Evolutionary conservation across 2,329 filamentous ascomycete genomes (phyloP).

Genomic region (Ophiostoma quercus): DNA sequence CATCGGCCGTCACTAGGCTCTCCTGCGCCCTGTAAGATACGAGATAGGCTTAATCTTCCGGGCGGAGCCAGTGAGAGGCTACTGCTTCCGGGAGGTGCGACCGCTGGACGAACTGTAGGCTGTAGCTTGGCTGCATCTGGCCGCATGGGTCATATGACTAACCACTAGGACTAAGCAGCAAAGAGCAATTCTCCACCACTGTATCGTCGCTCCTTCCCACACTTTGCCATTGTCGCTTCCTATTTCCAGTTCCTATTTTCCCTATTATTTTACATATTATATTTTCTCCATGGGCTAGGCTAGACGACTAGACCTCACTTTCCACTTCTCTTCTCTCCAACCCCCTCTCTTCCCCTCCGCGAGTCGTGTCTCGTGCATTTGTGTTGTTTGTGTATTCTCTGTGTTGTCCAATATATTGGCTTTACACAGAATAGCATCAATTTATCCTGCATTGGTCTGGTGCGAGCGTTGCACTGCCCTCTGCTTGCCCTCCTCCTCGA

Average conservation of each 20-base stretch:
- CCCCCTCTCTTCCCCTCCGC: conserved; percentile 8
- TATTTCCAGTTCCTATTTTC: conserved; percentile 2
- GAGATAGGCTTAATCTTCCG: background rate
- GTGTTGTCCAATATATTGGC: background rate
- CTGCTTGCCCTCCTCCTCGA: background rate
- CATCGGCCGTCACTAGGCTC: background rate
- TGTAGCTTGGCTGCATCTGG: background rate
- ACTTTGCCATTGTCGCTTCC: background rate
- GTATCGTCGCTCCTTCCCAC: background rate
- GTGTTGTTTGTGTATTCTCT: background rate
- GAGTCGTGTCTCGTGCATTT: background rate
- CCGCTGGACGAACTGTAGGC: background rate
- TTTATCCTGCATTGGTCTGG: conserved; percentile 8
- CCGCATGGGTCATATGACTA: conserved; percentile 22
- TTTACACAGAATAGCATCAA: background rate
- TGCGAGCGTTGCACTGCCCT: conserved; percentile 5
- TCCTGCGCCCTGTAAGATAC: background rate
- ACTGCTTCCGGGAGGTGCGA: background rate
- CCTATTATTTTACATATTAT: background rate
- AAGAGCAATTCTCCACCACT: background rate
- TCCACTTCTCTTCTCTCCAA: background rate
- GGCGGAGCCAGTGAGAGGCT: background rate
- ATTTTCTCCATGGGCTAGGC: background rate
- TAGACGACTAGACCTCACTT: conserved; percentile 8
- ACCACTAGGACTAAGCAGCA: background rate